These are phyloP conservation scores for Medicago ruthenica DNA, from an alignment of 306 rosid species.

Conservation along the genomic window DNA sequence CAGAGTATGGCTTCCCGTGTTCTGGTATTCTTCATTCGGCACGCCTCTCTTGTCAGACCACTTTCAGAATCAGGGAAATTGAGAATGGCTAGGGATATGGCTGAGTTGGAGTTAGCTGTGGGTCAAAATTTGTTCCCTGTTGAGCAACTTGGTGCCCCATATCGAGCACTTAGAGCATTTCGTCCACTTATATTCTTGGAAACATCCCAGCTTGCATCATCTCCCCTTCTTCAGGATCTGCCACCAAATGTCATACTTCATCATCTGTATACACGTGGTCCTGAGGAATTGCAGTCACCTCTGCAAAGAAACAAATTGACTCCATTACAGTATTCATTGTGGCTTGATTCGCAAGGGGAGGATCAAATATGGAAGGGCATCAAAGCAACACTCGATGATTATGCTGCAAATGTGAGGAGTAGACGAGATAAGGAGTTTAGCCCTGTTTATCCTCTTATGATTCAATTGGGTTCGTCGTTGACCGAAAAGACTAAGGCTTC, in stretches of 20 bases:
- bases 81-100: slow-evolving; percentile 99
- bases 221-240: slow-evolving; percentile 95
- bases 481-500: slow-evolving; percentile 55
- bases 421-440: slow-evolving; percentile 96
- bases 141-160: slow-evolving; percentile 95
- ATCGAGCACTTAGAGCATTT: slow-evolving; percentile 91
- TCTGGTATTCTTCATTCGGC: slow-evolving; percentile 89
- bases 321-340: slow-evolving; percentile 84
- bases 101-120: slow-evolving; percentile 93
- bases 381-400: slow-evolving; percentile 92
- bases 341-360: slow-evolving; percentile 99
- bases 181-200: slow-evolving; percentile 99
- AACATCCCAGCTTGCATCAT: slow-evolving; percentile 83
- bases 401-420: slow-evolving; percentile 77
- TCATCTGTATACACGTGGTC: slow-evolving; percentile 93
- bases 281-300: slow-evolving; percentile 89
- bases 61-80: slow-evolving; percentile 98
- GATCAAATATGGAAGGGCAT: slow-evolving; percentile 98
- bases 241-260: slow-evolving; percentile 87
- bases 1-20: slow-evolving; percentile 95
- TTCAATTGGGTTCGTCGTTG: slow-evolving; percentile 83
- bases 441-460: slow-evolving; percentile 94
- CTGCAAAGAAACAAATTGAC: slow-evolving; percentile 90
- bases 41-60: slow-evolving; percentile 97
- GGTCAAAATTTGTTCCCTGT: slow-evolving; percentile 96